Percentiles rank a stretch among this genome's conserved stretches.
These are phyloP conservation scores for Pythium aquatile DNA, from an alignment of 352 stramenopile species.

Conservation along the genomic window DNA sequence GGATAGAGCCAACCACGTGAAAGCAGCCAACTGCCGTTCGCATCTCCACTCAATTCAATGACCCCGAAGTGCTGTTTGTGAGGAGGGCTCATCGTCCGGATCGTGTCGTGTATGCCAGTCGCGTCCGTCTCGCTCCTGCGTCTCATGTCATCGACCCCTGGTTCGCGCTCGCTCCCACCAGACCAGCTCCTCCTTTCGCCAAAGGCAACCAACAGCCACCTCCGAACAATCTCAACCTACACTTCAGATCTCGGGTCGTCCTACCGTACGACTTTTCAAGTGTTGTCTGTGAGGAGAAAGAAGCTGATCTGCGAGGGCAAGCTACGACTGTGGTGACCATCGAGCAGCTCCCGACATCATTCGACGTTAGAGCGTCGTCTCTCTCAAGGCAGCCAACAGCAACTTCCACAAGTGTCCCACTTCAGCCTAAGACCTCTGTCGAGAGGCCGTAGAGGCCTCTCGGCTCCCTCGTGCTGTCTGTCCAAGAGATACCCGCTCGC, in stretches of 20 bases:
- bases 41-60: background rate
- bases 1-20: background rate
- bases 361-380: too few species aligned
- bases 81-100: background rate
- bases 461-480: background rate
- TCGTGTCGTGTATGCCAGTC: background rate
- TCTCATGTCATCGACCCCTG: background rate
- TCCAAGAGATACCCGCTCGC: background rate
- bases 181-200: background rate
- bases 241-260: background rate
- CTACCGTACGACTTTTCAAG: background rate
- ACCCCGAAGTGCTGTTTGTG: background rate
- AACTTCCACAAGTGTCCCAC: too few species aligned
- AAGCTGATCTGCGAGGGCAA: background rate
- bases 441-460: too few species aligned
- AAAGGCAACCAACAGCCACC: too few species aligned
- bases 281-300: background rate
- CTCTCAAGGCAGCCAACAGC: too few species aligned
- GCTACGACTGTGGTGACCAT: too few species aligned
- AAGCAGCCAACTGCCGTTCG: background rate
- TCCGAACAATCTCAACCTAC: too few species aligned
- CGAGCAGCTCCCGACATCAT: too few species aligned
- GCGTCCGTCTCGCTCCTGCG: background rate
- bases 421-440: too few species aligned
- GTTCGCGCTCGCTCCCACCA: too few species aligned